phyloP scores from a whole-genome alignment of 192 early-diverging fungal genomes.

The Backusella tarrabulga region DNA sequence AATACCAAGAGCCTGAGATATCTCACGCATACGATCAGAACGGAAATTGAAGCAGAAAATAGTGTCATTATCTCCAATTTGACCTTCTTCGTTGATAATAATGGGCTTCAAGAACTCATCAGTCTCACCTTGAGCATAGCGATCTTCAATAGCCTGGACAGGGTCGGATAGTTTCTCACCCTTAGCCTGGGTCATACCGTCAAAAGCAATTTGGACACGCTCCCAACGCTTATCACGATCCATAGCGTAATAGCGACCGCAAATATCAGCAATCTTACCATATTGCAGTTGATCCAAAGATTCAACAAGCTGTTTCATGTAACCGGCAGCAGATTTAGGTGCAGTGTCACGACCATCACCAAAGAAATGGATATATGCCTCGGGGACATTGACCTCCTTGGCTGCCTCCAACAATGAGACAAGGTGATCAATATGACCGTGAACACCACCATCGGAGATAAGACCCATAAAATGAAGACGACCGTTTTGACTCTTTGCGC shows the following conservation, averaged over 20 bases:
- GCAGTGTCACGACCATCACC: conserved; percentile 98
- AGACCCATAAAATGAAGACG: conserved; percentile 93
- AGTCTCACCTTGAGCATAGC: conserved; percentile 86
- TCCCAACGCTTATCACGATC: conserved; percentile 99
- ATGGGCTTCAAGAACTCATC: conserved; percentile 99
- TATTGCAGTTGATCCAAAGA: conserved; percentile 64
- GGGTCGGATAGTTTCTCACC: conserved; percentile 72
- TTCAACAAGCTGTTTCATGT: conserved; percentile 73
- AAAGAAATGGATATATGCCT: conserved; percentile 93
- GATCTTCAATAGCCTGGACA: conserved; percentile 75
- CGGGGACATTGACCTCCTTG: conserved; percentile 80
- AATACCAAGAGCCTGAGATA: conserved; percentile 82
- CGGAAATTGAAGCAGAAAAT: conserved; percentile 99
- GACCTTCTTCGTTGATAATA: conserved; percentile 74
- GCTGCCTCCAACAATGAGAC: conserved; percentile 79
- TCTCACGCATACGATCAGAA: conserved; percentile 97
- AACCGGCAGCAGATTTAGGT: conserved; percentile 84
- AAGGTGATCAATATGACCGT: conserved; percentile 93
- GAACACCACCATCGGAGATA: conserved; percentile 98
- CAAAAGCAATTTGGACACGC: conserved; percentile 91
- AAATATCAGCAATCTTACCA: conserved; percentile 87
- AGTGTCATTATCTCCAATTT: conserved; percentile 81
- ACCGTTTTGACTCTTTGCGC: conserved; percentile 80
- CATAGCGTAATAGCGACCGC: conserved; percentile 99
- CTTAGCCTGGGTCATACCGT: conserved; percentile 75